Base-by-base conservation (phyloP, 192 early-diverging fungal genomes). In the Fimicolochytrium jonesii region DNA sequence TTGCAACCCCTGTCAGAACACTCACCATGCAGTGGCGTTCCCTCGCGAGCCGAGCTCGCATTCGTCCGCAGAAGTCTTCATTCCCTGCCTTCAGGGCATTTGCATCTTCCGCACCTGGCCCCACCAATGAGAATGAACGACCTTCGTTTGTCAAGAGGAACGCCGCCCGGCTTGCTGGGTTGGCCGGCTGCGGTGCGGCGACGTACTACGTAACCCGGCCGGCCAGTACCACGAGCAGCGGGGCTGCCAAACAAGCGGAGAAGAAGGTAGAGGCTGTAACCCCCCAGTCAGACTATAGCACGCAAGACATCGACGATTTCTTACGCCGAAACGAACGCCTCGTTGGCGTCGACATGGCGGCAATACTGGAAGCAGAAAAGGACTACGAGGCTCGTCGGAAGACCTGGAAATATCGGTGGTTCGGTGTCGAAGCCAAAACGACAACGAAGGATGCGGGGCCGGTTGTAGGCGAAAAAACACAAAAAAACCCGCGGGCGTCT, bases 191-290 rank as follows among this genome's bases (percentile, higher is more conserved):
- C 29, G 53, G 33, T n/a, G 53, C 33, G 3, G 33, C 25, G 10
- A 37, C 26, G n/a, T 55, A 55, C 53, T 55, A 55, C 26, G 53
- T 55, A 17, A 55, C 53, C 26, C 53, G 53, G 33, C 53, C 53
- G 3, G 31, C 53, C 31, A 10, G 18, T 15, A 17, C 53, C 10
- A n/a, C 53, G 18, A 4, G 53, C 53, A 20, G 4, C 34, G 13
- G 33, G 18, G 33, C 18, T 17, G 31, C 4, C 33, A 55, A 55
- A 30, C 53, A 7, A 17, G 33, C 33, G 22, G 33, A 15, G 53
- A 55, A 7, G 53, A 55, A 18, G 33, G n/a, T n/a, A n/a, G n/a
- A n/a, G n/a, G n/a, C n/a, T n/a, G n/a, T n/a, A n/a, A n/a, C n/a
- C n/a, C n/a, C n/a, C n/a, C n/a, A n/a, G n/a, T n/a, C n/a, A n/a